phyloP scores from a whole-genome alignment of 257 asterid genomes.

The Lycium barbarum region DNA sequence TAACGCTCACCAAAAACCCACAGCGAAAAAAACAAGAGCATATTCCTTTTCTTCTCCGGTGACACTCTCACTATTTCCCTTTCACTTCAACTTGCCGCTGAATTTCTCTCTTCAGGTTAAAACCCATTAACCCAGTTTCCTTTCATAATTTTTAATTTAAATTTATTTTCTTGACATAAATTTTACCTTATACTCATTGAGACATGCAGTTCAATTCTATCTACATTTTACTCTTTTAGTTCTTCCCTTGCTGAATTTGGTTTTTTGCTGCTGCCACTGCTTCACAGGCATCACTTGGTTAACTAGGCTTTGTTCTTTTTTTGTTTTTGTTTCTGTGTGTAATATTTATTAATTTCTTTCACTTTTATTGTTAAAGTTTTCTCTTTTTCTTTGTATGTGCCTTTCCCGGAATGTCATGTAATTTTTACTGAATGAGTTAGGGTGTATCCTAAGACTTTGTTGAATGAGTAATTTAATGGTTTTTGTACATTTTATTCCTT shows the following conservation, averaged over 20 bases:
- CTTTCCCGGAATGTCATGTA: not conserved
- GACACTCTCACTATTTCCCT: not conserved
- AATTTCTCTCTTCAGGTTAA: not conserved
- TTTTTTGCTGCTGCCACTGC: not conserved
- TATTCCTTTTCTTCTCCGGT: not conserved
- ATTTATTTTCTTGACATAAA: not conserved
- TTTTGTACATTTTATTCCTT: constrained; percentile 8
- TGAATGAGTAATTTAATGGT: not conserved
- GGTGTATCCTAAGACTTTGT: not conserved
- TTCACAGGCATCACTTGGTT: constrained; percentile 11
- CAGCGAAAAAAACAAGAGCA: not conserved
- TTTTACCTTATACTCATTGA: not conserved
- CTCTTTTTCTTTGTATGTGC: not conserved
- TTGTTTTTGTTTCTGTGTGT: not conserved
- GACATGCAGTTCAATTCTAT: not conserved
- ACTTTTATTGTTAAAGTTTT: not conserved
- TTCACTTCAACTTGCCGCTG: not conserved
- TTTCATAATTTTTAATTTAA: not conserved
- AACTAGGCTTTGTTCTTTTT: not conserved
- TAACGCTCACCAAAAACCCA: not conserved
- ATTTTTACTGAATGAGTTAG: not conserved
- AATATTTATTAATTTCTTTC: not conserved
- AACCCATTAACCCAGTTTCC: not conserved
- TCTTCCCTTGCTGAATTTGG: constrained; percentile 4
- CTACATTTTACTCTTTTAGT: not conserved